Evolutionary conservation across 805 yeast genomes (phyloP).

Genomic region (Lipomyces yamadae): DNA sequence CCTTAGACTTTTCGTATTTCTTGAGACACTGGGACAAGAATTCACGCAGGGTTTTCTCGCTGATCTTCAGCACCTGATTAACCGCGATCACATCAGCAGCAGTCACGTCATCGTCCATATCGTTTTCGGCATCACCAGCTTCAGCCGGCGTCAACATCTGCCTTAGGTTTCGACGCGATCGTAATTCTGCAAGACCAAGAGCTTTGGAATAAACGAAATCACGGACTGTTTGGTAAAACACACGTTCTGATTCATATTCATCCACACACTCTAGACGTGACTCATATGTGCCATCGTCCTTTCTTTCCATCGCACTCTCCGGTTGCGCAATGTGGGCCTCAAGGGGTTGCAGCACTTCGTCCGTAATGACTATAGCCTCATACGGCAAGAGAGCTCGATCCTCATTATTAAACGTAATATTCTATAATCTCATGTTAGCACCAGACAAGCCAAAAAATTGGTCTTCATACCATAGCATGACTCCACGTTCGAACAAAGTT

Average conservation of each 20-base stretch:
- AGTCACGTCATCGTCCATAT: conserved; percentile 47
- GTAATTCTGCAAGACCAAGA: conserved; percentile 56
- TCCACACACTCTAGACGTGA: conserved; percentile 60
- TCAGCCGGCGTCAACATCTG: conserved; percentile 52
- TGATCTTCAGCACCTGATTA: conserved; percentile 59
- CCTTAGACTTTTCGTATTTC: conserved; percentile 87
- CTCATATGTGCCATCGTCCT: conserved; percentile 47
- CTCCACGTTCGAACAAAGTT: conserved; percentile 94
- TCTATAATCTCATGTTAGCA: conserved; percentile 40
- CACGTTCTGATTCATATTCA: conserved; percentile 85
- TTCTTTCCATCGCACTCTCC: conserved; percentile 55
- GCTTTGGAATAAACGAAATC: conserved; percentile 66
- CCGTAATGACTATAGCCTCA: conserved; percentile 62
- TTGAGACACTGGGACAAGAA: conserved; percentile 77
- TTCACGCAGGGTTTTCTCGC: conserved; percentile 60
- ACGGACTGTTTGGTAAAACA: conserved; percentile 76
- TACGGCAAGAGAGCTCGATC: conserved; percentile 70
- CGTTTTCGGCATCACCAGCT: conserved; percentile 48
- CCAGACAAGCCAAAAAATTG: neutral
- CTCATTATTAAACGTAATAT: conserved; percentile 64
- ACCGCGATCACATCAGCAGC: conserved; percentile 41
- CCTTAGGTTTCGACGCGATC: conserved; percentile 60
- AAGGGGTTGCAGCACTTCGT: conserved; percentile 63
- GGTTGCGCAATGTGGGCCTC: conserved; percentile 61
- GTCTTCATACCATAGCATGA: conserved; percentile 59